Percentiles rank a stretch among this genome's conserved stretches.
Evolutionary conservation across 2,329 filamentous ascomycete species (phyloP).

Genomic region (Scopulariopsis brevicaulis): DNA sequence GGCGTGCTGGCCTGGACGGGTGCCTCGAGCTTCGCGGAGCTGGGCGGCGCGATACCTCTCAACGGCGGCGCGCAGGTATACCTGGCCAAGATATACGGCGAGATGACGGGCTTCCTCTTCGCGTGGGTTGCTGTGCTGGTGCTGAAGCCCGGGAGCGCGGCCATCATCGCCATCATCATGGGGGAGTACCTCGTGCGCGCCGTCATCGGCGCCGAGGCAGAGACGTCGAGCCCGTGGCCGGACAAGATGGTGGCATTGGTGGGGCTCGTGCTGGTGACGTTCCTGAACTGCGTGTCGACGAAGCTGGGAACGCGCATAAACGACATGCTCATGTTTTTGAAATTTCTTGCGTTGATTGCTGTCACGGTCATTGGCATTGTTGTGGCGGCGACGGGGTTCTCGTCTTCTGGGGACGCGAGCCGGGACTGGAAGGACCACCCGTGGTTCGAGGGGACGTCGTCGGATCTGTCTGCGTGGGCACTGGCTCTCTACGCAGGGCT

Average conservation of each 20-base stretch:
- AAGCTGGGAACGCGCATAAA: slow-evolving; percentile 77
- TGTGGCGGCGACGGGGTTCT: slow-evolving; percentile 76
- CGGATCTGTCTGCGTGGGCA: slow-evolving; percentile 75
- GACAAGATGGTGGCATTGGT: slow-evolving; percentile 77
- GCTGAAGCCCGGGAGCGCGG: slow-evolving; percentile 82
- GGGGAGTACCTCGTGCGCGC: slow-evolving; percentile 93
- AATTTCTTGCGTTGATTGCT: slow-evolving; percentile 79
- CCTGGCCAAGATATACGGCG: slow-evolving; percentile 90
- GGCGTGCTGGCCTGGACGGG: slow-evolving; percentile 95
- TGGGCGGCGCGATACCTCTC: slow-evolving; percentile 88
- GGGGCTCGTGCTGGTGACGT: slow-evolving; percentile 65
- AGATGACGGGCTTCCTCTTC: slow-evolving; percentile 86
- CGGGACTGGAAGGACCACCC: slow-evolving; percentile 75
- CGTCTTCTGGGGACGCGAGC: slow-evolving; percentile 63
- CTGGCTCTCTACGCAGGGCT: slow-evolving; percentile 90
- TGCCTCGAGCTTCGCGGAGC: slow-evolving; percentile 86
- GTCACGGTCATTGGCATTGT: slow-evolving; percentile 83
- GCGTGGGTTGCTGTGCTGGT: slow-evolving; percentile 94
- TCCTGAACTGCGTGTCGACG: slow-evolving; percentile 85
- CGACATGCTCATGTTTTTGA: slow-evolving; percentile 92
- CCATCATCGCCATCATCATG: slow-evolving; percentile 96
- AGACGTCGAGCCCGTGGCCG: slow-evolving; percentile 73
- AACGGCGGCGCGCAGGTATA: slow-evolving; percentile 95
- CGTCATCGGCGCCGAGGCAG: slow-evolving; percentile 74
- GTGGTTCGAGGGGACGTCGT: slow-evolving; percentile 83